These are phyloP conservation scores for Debaryomyces prosopidis DNA, from an alignment of 805 yeast genomes.

Conservation along the genomic window DNA sequence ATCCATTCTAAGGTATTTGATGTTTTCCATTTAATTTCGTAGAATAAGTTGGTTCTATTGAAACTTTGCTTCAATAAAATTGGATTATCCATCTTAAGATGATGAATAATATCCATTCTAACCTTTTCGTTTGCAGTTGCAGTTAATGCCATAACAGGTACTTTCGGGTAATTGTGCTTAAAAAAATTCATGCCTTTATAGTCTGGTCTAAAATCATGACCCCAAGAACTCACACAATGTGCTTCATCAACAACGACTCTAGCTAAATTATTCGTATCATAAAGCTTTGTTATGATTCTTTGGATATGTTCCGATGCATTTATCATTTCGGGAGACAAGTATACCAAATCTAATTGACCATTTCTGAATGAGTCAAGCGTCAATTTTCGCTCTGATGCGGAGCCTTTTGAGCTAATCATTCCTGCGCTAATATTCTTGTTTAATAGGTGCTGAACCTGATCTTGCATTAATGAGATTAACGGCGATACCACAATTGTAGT, in stretches of 20 bases:
- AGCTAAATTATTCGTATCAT: constrained; percentile 61
- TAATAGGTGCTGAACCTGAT: constrained; percentile 83
- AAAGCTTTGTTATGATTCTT: constrained; percentile 57
- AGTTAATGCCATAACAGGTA: constrained; percentile 94
- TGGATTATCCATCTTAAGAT: constrained; percentile 62
- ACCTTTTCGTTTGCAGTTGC: constrained; percentile 96
- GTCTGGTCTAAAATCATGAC: constrained; percentile 97
- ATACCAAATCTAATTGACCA: constrained; percentile 74
- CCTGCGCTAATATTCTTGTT: constrained; percentile 74
- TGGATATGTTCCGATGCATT: constrained; percentile 71
- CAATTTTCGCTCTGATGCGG: constrained; percentile 59
- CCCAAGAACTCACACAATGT: constrained; percentile 98
- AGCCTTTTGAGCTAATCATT: constrained; percentile 80
- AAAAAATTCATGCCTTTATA: constrained; percentile 78
- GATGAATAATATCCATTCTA: constrained; percentile 78
- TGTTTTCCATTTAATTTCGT: constrained; percentile 71
- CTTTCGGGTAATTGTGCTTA: constrained; percentile 68
- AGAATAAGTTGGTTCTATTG: constrained; percentile 81
- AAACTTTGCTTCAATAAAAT: constrained; percentile 83
- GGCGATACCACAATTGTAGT: constrained; percentile 94
- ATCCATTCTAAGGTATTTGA: constrained; percentile 59
- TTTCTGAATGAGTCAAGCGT: constrained; percentile 61
- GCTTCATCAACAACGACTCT: constrained; percentile 96
- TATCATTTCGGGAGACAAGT: constrained; percentile 94
- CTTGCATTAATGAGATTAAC: constrained; percentile 94